Percentiles rank a stretch among this genome's conserved stretches.
Conservation (phyloP, 768 basidiomycete species). For the Coprinellus micaceus region DNA sequence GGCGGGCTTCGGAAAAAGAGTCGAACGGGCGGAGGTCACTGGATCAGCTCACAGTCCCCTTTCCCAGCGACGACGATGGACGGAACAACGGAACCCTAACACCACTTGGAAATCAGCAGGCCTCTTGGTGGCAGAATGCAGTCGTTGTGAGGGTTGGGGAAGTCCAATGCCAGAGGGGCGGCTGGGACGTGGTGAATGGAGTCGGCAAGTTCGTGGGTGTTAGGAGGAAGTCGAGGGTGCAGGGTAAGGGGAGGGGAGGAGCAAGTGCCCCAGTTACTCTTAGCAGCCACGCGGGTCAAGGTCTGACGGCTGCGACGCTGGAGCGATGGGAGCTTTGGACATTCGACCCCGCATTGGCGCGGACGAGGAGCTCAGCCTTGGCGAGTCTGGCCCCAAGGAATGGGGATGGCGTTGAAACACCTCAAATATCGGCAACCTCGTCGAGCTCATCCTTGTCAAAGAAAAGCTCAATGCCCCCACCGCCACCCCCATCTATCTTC, state of each 20-base stretch:
- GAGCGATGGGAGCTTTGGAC: slow-evolving; percentile 86
- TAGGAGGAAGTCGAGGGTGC: slow-evolving; percentile 56
- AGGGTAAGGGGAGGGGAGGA: slow-evolving; percentile 26
- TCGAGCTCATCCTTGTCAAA: slow-evolving; percentile 18
- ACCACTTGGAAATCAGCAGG: slow-evolving; percentile 28
- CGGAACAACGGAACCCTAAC: slow-evolving; percentile 33
- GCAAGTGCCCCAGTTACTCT: slow-evolving; percentile 9
- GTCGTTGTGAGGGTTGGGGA: slow-evolving; percentile 51
- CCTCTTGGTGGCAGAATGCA: slow-evolving; percentile 48
- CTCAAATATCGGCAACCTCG: slow-evolving; percentile 12
- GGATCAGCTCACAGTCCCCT: slow-evolving; percentile 44
- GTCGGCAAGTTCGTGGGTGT: slow-evolving; percentile 62
- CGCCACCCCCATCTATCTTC: slow-evolving; percentile 9
- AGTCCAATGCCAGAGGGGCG: slow-evolving; percentile 67
- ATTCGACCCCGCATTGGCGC: slow-evolving; percentile 55
- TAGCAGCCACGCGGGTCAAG: slow-evolving; percentile 29
- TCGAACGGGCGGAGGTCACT: slow-evolving; percentile 44
- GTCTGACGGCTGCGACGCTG: slow-evolving; percentile 60
- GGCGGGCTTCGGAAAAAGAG: slow-evolving; percentile 71
- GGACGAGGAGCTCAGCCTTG: slow-evolving; percentile 49
- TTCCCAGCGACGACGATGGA: slow-evolving; percentile 37
- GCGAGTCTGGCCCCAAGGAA: slow-evolving; percentile 37
- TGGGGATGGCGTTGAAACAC: not conserved
- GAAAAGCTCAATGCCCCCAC: slow-evolving; percentile 13
- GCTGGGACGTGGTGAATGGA: slow-evolving; percentile 71